Evolutionary conservation across 768 basidiomycete genomes (phyloP).

Genomic region (Trametes maxima): DNA sequence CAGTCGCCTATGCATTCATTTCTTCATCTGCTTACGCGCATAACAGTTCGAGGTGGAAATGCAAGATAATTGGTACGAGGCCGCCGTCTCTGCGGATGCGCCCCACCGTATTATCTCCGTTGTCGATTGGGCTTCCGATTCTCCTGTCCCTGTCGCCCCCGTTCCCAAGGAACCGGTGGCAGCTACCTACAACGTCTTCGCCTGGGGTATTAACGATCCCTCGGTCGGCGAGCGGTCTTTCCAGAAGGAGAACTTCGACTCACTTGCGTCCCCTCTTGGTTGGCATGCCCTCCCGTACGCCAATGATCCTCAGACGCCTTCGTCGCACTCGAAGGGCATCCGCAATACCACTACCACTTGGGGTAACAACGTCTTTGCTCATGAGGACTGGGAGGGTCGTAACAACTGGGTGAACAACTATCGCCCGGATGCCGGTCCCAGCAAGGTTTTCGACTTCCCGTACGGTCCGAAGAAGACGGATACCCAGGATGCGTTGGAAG

Average conservation of each 20-base stretch:
- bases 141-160: constrained; percentile 45
- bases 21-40: not conserved
- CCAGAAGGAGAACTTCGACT: constrained; percentile 71
- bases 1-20: not conserved
- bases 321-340: constrained; percentile 28
- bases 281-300: constrained; percentile 86
- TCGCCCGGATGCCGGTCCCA: constrained; percentile 69
- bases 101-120: constrained; percentile 85
- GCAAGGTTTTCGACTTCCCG: constrained; percentile 65
- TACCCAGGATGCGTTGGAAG: constrained; percentile 57
- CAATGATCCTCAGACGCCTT: constrained; percentile 59
- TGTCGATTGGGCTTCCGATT: constrained; percentile 93
- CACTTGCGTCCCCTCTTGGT: constrained; percentile 79
- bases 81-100: constrained; percentile 71
- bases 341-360: constrained; percentile 77
- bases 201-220: constrained; percentile 89
- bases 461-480: constrained; percentile 72
- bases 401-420: constrained; percentile 70
- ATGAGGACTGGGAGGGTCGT: constrained; percentile 88
- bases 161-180: constrained; percentile 34
- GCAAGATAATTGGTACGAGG: constrained; percentile 96
- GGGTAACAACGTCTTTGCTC: constrained; percentile 91
- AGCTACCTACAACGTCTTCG: constrained; percentile 68
- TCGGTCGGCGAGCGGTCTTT: constrained; percentile 60
- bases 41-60: constrained; percentile 86